Evolutionary conservation across 805 yeast species (phyloP), one percentile per base, ranked within the genome.

Genomic region (Pichia exigua): DNA sequence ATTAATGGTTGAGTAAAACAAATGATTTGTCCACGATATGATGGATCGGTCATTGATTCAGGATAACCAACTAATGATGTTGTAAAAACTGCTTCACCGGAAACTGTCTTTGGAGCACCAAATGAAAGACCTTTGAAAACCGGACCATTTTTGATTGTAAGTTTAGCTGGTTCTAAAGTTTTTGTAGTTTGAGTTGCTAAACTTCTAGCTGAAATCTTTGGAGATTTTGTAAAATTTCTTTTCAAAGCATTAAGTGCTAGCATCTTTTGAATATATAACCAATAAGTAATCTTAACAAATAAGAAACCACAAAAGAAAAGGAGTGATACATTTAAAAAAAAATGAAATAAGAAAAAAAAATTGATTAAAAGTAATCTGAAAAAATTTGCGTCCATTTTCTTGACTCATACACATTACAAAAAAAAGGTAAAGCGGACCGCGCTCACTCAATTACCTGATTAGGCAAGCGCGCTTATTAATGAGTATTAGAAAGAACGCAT

Each of bases 61-160:
- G 99, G 98, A 71, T 94, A 94, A 20, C 99, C 99, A 13, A 94
- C 99, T 69, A 95, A 77, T 9, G 97, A 94, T 35, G 99, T 95
- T 46, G 97, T 89, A 75, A 94, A 94, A 44, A 95, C 99, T 30
- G 97, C 96, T 71, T 94, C 99, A 57, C 99, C 99, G 54, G 95
- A 83, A 56, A 89, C 81, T 57, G 91, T 88, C 59, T 85, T 85
- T 68, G 89, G 82, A 43, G 98, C 96, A 64, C 99, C 99, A 65
- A 94, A 95, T 0, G 98, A 92, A 67, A 81, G 85, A 42, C 99
- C 99, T 62, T 79, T 82, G 74, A 89, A 89, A 32, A 88, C 83
- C 21, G 97, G 97, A 20, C 98, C 99, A 65, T 90, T 87, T 66
- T 91, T 82, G 61, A 92, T 83, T 26, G 95, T 85, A 61, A 92